Evolutionary conservation across 2,329 filamentous ascomycete species (phyloP).

Genomic region (Venturia oleaginea): DNA sequence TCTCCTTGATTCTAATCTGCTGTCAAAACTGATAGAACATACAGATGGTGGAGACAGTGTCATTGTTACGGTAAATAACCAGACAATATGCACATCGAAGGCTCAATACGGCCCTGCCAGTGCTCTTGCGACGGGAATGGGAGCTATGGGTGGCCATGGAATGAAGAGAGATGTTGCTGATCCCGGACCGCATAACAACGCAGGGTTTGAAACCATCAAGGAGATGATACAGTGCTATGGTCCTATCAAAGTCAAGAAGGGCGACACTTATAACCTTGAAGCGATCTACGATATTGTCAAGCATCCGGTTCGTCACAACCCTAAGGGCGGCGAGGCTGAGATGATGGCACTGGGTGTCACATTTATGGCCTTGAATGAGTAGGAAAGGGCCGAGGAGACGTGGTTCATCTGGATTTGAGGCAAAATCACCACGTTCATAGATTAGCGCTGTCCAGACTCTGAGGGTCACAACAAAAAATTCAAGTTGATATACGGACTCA

Average conservation of each 20-base stretch:
- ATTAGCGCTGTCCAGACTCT: no score
- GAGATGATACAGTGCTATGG: background rate
- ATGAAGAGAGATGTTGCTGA: background rate
- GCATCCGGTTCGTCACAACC: background rate
- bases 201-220: background rate
- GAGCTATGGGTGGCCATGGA: no score
- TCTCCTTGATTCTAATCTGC: no score
- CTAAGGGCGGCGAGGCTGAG: background rate
- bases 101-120: background rate
- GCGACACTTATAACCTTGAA: background rate
- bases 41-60: background rate
- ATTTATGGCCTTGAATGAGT: background rate
- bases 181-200: background rate
- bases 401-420: no score
- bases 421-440: no score
- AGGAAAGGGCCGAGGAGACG: no score
- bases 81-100: background rate
- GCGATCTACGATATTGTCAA: background rate
- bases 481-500: no score
- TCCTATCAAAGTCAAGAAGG: background rate
- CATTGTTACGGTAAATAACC: background rate
- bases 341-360: background rate
- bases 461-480: no score
- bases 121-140: background rate
- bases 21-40: no score